Evolutionary conservation across 148 eudicot species (phyloP), one percentile per base, ranked within the genome.

Genomic region (Silene uniflora): DNA sequence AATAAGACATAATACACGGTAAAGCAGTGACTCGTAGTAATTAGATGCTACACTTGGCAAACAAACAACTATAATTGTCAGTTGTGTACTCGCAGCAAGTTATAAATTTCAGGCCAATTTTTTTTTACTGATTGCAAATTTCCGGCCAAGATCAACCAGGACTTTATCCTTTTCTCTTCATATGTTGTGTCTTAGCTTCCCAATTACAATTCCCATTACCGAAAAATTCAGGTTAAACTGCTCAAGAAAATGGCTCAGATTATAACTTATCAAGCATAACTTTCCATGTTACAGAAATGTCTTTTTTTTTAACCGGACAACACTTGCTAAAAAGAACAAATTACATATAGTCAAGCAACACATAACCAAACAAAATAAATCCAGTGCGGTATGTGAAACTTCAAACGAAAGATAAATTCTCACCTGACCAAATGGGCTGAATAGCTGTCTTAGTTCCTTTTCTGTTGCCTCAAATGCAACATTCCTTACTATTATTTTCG

Each of bases 381-480:
- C 35, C 32, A 13, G 25, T 10, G 71, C 6, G 29, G 73, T 24
- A 11, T 60, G 3, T 52, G 21, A 23, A 69, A 3, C 54, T 13
- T 1, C 2, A 39, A 68, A 23, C 23, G 16, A 39, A 27, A 80
- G 44, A 39, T 54, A 64, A 23, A 16, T 47, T 67, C 21, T 71
- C 83, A 95, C 99, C 98, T 95, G 94, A 46, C 99, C 98, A 74
- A 90, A 95, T 67, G 91, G 92, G 80, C 87, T 89, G 75, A 92
- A 95, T 14, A 95, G 79, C 76, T 92, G 98, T 67, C 89, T 88
- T 54, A 95, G 87, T 73, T 95, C 97, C 81, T 92, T 92, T 76
- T 86, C 89, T n/a, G 98, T 95, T 71, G 98, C 99, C 86, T 95
- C 97, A 77, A 95, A 95, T 74, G 99, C 97, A 64, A 95, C 97